Evolutionary conservation across 352 stramenopile genomes (phyloP).

Genomic region (Pythium chondricola): DNA sequence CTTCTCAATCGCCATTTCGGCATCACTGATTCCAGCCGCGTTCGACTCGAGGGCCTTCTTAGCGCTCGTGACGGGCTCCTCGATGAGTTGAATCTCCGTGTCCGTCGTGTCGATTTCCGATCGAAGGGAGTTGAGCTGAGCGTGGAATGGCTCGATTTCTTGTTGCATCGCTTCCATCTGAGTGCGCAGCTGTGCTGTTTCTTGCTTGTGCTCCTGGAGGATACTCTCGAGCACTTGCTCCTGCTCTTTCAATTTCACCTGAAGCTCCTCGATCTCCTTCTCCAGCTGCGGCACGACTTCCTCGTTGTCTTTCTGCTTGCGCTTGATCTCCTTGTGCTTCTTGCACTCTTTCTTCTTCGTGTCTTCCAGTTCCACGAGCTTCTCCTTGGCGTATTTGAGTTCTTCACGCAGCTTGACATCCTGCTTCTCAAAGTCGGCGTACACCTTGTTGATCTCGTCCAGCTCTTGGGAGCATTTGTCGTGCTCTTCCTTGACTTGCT

Average conservation of each 20-base stretch:
- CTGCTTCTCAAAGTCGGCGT: slow-evolving; percentile 93
- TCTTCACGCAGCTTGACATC: slow-evolving; percentile 98
- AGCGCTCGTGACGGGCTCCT: slow-evolving; percentile 62
- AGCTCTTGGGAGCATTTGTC: slow-evolving; percentile 81
- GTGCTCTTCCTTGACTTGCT: slow-evolving; percentile 79
- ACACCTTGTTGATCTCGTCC: slow-evolving; percentile 89
- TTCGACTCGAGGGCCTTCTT: slow-evolving; percentile 79
- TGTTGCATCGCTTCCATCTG: slow-evolving; percentile 73
- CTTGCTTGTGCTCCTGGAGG: slow-evolving; percentile 67
- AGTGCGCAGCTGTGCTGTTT: slow-evolving; percentile 61
- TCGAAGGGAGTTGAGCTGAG: slow-evolving; percentile 59
- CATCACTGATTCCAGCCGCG: slow-evolving; percentile 40
- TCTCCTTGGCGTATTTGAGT: slow-evolving; percentile 93
- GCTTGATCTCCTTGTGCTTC: slow-evolving; percentile 81
- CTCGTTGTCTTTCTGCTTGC: slow-evolving; percentile 84
- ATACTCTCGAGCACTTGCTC: slow-evolving; percentile 88
- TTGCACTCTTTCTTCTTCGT: slow-evolving; percentile 89
- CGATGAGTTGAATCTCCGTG: slow-evolving; percentile 74
- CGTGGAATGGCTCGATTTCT: slow-evolving; percentile 72
- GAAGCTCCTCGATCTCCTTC: slow-evolving; percentile 60
- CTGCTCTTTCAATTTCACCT: slow-evolving; percentile 68
- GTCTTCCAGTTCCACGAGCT: slow-evolving; percentile 88
- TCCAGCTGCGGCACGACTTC: slow-evolving; percentile 88
- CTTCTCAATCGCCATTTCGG: slow-evolving; percentile 49
- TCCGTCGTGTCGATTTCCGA: slow-evolving; percentile 77